Evolutionary conservation across 2,329 filamentous ascomycete genomes (phyloP).

Genomic region (Aureobasidium sp.): DNA sequence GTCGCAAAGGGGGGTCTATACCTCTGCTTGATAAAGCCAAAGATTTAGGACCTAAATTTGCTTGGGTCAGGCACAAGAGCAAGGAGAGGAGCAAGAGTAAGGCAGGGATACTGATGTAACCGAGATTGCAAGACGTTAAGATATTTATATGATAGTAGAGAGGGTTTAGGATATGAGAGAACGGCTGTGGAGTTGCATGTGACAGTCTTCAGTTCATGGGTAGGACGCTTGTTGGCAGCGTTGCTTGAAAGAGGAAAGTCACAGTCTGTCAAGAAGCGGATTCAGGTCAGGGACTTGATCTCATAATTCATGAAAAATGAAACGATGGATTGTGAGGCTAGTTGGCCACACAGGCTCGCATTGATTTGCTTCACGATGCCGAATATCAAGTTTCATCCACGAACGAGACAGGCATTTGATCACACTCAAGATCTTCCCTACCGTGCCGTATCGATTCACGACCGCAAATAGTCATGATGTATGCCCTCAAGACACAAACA

Average conservation of each 20-base stretch:
- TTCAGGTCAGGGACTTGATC: no score
- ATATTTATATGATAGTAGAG: background rate
- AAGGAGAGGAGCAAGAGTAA: background rate
- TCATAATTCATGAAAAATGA: no score
- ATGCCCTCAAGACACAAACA: background rate
- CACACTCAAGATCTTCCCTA: background rate
- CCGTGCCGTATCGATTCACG: background rate
- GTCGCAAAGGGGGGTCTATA: constrained; percentile 25
- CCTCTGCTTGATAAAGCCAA: constrained; percentile 5
- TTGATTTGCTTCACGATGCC: no score
- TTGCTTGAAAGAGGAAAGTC: no score
- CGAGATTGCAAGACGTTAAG: background rate
- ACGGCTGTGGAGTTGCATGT: no score
- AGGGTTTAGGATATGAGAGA: no score
- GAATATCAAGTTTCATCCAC: background rate
- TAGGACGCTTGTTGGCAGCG: no score
- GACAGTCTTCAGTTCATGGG: no score
- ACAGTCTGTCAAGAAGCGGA: no score
- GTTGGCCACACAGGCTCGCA: no score
- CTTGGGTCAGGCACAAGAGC: constrained; percentile 5
- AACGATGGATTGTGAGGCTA: no score
- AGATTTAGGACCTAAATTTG: background rate
- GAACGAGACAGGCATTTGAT: background rate
- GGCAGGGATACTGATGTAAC: constrained; percentile 3
- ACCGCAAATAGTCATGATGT: background rate